Conservation (phyloP, 2,329 filamentous ascomycete genomes). For the Juglanconis sp. region DNA sequence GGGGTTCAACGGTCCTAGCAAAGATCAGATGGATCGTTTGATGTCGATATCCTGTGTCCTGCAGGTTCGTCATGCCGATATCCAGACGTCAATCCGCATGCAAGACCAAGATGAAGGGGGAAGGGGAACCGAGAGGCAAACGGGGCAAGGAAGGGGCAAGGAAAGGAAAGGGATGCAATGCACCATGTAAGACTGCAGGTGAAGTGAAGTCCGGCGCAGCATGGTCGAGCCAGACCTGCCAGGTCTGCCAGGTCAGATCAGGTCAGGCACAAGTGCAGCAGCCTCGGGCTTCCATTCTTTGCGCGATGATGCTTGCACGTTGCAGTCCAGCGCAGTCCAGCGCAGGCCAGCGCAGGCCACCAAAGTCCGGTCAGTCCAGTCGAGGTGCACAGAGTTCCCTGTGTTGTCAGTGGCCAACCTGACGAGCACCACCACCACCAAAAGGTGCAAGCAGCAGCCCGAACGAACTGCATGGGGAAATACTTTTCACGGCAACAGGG, state of each 20-base stretch:
- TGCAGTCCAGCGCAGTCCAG: background rate
- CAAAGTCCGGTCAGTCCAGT: too few relatives aligned
- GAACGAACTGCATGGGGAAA: conserved; percentile 4
- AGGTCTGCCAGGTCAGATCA: conserved; percentile 19
- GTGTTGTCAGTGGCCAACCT: background rate
- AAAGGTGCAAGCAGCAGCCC: background rate
- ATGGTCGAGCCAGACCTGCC: too few relatives aligned
- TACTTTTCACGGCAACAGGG: background rate
- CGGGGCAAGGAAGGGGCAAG: too few relatives aligned
- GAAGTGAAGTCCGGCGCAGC: too few relatives aligned
- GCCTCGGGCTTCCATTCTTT: conserved; percentile 35
- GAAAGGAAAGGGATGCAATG: too few relatives aligned
- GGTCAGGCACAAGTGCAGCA: conserved; percentile 47
- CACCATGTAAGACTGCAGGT: too few relatives aligned
- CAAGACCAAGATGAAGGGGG: too few relatives aligned
- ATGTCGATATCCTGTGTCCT: too few relatives aligned
- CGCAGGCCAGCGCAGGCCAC: background rate
- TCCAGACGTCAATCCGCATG: too few relatives aligned
- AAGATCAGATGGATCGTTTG: too few relatives aligned
- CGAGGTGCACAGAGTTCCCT: background rate
- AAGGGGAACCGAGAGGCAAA: too few relatives aligned
- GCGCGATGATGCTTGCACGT: conserved; percentile 41
- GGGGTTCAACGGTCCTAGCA: fast-evolving
- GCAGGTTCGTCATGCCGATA: too few relatives aligned
- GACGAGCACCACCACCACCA: background rate